A percentile compares a stretch with the other conserved stretches of the same genome.
These are phyloP conservation scores for Arxiozyma telluris DNA, from an alignment of 1,139 yeast species.

Conservation along the genomic window DNA sequence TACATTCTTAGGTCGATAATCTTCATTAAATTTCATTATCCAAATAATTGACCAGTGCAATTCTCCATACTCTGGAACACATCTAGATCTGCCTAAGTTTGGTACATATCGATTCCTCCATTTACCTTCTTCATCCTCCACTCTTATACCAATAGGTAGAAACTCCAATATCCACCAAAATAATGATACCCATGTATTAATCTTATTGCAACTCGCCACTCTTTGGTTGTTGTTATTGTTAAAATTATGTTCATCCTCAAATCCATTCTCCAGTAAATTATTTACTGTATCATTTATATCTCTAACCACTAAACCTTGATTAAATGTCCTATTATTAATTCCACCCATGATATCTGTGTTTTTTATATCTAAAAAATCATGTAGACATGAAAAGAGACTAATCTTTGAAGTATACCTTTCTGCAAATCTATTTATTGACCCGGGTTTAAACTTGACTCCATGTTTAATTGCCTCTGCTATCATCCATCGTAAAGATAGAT, in stretches of 20 bases:
- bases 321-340: not conserved
- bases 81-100: conserved; percentile 44
- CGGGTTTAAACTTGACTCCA: conserved; percentile 41
- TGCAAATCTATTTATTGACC: conserved; percentile 36
- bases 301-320: not conserved
- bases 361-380: conserved; percentile 37
- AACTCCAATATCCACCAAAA: conserved; percentile 58
- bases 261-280: not conserved
- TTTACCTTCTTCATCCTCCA: conserved; percentile 38
- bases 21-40: conserved; percentile 39
- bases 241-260: not conserved
- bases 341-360: not conserved
- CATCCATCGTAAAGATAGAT: conserved; percentile 48
- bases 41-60: conserved; percentile 59
- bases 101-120: conserved; percentile 45
- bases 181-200: conserved; percentile 8
- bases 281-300: not conserved
- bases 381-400: conserved; percentile 39
- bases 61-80: conserved; percentile 39
- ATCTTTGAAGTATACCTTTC: conserved; percentile 32
- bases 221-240: not conserved
- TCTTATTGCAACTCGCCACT: conserved; percentile 9
- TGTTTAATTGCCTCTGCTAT: conserved; percentile 41
- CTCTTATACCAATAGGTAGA: conserved; percentile 45
- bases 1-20: conserved; percentile 41